A percentile compares a stretch with the other conserved stretches of the same genome.
Evolutionary conservation across 139 green algal species (phyloP).

Genomic region (Chlamydomonas eustigma): DNA sequence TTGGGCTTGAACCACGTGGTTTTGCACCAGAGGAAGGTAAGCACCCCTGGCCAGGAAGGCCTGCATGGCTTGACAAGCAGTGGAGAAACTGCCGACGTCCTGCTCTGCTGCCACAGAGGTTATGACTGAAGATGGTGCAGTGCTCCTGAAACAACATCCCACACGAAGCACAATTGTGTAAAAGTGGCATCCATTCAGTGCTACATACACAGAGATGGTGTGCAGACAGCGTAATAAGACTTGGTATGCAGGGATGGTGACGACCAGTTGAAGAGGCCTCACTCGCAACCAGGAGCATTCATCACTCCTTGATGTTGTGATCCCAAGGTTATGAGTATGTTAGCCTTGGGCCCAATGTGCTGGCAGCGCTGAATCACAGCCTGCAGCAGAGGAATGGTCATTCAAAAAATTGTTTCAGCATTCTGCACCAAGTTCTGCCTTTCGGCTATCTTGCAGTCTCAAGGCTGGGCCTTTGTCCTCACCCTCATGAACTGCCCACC

Average conservation of each 20-base stretch:
- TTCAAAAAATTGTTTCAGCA: no score
- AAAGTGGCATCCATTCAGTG: no score
- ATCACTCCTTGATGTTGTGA: constrained; percentile 78
- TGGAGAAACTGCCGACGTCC: constrained; percentile 1
- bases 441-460: no score
- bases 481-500: constrained; percentile 83
- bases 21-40: constrained; percentile 64
- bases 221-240: no score
- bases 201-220: no score
- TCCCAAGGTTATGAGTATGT: constrained; percentile 78
- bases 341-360: constrained; percentile 53
- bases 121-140: no score
- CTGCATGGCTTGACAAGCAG: constrained; percentile 35
- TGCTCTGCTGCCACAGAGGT: no score
- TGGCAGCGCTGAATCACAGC: constrained; percentile 77
- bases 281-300: constrained; percentile 66
- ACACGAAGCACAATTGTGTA: no score
- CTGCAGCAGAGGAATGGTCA: constrained; percentile 30
- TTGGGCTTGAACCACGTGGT: constrained; percentile 79
- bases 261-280: no score
- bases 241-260: no score
- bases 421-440: no score
- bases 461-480: constrained; percentile 18
- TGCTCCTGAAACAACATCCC: no score
- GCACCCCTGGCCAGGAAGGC: constrained; percentile 43